Evolutionary conservation across 805 yeast species (phyloP).

Genomic region (Ogataea salicorniae): DNA sequence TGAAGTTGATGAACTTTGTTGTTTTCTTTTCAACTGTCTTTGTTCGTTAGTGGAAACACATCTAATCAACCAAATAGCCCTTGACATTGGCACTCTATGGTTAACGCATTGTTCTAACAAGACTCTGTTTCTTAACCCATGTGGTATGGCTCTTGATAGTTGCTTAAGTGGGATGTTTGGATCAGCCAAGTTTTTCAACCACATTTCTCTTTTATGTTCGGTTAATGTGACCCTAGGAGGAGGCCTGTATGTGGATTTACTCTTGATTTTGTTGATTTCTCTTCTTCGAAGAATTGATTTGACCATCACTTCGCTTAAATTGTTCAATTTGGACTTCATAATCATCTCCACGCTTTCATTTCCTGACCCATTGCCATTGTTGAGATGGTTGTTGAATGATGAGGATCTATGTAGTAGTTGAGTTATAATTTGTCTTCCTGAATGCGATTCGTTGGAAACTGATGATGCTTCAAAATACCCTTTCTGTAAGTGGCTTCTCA

Average conservation of each 20-base stretch:
- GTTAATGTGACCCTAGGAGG: slow-evolving; percentile 90
- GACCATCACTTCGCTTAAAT: slow-evolving; percentile 45
- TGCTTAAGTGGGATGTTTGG: slow-evolving; percentile 58
- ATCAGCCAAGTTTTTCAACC: slow-evolving; percentile 79
- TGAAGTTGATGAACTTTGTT: slow-evolving; percentile 8
- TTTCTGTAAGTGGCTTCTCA: slow-evolving; percentile 55
- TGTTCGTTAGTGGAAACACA: slow-evolving; percentile 82
- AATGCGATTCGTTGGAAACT: slow-evolving; percentile 62
- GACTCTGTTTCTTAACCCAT: slow-evolving; percentile 73
- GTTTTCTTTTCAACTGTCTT: slow-evolving; percentile 50
- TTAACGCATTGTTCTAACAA: slow-evolving; percentile 68
- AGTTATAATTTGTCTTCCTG: slow-evolving; percentile 56
- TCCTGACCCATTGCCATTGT: slow-evolving; percentile 1
- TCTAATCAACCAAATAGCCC: slow-evolving; percentile 89
- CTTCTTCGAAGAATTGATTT: slow-evolving; percentile 45
- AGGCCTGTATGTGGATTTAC: slow-evolving; percentile 59
- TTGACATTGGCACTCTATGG: slow-evolving; percentile 63
- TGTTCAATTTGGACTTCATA: slow-evolving; percentile 26
- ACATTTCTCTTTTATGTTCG: slow-evolving; percentile 75
- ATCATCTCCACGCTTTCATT: slow-evolving; percentile 8
- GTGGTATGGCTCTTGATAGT: slow-evolving; percentile 79
- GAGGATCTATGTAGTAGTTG: slow-evolving; percentile 29
- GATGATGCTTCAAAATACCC: slow-evolving; percentile 64
- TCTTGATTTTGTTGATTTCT: slow-evolving; percentile 38
- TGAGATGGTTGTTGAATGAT: slow-evolving; percentile 11